Percentiles rank a stretch among this genome's conserved stretches.
Conservation (phyloP, 148 eudicot genomes). For the Camellia lanceoleosa region DNA sequence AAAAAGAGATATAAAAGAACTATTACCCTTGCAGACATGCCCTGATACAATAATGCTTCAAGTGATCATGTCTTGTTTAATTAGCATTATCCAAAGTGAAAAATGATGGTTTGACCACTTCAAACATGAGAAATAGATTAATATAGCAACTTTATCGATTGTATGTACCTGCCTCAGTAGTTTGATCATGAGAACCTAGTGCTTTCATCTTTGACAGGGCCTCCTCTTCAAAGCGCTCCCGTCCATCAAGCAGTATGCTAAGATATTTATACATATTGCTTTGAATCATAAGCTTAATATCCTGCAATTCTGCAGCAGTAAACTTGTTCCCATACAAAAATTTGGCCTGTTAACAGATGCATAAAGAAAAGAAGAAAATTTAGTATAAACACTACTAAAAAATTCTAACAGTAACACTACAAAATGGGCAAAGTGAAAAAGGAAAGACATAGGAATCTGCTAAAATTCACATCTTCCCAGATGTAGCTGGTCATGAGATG, state of each 20-base stretch:
- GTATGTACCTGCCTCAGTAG: slow-evolving; percentile 45
- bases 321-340: slow-evolving; percentile 82
- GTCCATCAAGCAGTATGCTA: slow-evolving; percentile 88
- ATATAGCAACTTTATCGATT: slow-evolving; percentile 3
- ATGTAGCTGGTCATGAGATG: no score
- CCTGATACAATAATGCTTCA: not conserved
- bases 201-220: slow-evolving; percentile 36
- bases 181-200: slow-evolving; percentile 25
- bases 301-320: slow-evolving; percentile 69
- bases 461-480: no score
- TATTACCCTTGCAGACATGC: not conserved
- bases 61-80: no score
- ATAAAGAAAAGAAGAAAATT: slow-evolving; percentile 11
- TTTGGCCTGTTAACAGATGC: slow-evolving; percentile 66
- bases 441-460: no score
- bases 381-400: not conserved
- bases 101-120: slow-evolving; percentile 2
- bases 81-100: not conserved
- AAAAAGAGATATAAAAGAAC: not conserved
- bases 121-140: slow-evolving; percentile 11
- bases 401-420: not conserved
- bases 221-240: slow-evolving; percentile 94
- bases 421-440: no score
- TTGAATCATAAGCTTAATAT: slow-evolving; percentile 91
- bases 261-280: slow-evolving; percentile 92